Conservation (phyloP, 2,329 filamentous ascomycete species). For the Aspergillus amoenus region DNA sequence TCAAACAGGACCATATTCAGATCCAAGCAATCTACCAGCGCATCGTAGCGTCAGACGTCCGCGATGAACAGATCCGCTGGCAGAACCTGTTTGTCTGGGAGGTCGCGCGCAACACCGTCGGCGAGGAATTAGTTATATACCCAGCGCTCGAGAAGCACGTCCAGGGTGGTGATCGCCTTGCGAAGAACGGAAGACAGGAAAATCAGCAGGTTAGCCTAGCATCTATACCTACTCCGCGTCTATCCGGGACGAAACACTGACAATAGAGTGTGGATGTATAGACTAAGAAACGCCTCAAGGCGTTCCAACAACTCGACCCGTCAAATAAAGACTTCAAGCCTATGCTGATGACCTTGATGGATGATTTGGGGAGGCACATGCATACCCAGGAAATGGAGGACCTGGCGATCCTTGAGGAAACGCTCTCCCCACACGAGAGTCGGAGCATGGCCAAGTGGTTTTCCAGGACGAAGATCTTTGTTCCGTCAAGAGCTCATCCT, state of each 20-base stretch:
- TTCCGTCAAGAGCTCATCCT: slow-evolving; percentile 52
- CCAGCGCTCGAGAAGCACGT: slow-evolving; percentile 54
- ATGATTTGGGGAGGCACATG: slow-evolving; percentile 46
- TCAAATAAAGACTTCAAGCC: slow-evolving; percentile 40
- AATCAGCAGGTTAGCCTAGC: slow-evolving; percentile 33
- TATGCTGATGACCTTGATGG: slow-evolving; percentile 45
- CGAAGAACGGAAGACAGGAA: slow-evolving; percentile 47
- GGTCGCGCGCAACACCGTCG: slow-evolving; percentile 49
- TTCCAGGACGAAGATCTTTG: slow-evolving; percentile 52
- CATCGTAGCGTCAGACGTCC: slow-evolving; percentile 38
- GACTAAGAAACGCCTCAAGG: slow-evolving; percentile 52
- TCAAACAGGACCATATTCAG: slow-evolving; percentile 41
- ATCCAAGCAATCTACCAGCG: slow-evolving; percentile 43
- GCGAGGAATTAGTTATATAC: slow-evolving; percentile 53
- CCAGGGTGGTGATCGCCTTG: slow-evolving; percentile 40
- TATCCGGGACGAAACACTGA: background rate
- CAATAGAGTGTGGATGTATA: slow-evolving; percentile 19
- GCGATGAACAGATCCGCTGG: slow-evolving; percentile 44
- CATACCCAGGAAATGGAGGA: slow-evolving; percentile 51
- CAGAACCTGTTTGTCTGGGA: slow-evolving; percentile 54
- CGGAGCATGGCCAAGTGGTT: slow-evolving; percentile 45
- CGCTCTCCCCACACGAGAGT: slow-evolving; percentile 34
- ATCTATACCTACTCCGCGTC: no score
- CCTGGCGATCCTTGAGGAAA: slow-evolving; percentile 47
- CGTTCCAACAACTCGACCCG: slow-evolving; percentile 47